Conservation (phyloP, 768 basidiomycete species). For the Amanita polypyramis region DNA sequence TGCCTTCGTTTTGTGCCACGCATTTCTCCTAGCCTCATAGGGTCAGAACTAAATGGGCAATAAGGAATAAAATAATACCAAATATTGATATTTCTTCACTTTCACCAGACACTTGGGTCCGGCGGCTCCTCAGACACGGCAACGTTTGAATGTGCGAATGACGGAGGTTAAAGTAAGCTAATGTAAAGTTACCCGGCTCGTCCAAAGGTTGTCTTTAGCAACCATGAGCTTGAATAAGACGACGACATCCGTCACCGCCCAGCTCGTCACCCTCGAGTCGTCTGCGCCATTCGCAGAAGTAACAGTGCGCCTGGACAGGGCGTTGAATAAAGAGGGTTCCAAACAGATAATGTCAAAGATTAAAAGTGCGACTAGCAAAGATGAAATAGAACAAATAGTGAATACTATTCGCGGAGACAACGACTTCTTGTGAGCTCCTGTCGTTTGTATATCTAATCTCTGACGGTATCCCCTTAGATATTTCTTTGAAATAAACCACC, state of each 20-base stretch:
- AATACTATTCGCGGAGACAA: slow-evolving; percentile 19
- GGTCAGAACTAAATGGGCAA: too few relatives aligned
- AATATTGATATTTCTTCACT: too few relatives aligned
- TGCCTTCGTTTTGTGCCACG: slow-evolving; percentile 17
- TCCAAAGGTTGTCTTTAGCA: neutral
- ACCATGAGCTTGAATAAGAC: slow-evolving; percentile 6
- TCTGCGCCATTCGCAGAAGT: slow-evolving; percentile 28
- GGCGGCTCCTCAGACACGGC: too few relatives aligned
- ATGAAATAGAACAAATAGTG: slow-evolving; percentile 27
- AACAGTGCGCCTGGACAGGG: slow-evolving; percentile 30
- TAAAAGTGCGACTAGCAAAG: slow-evolving; percentile 18
- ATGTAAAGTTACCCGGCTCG: neutral
- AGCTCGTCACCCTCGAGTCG: slow-evolving; percentile 33
- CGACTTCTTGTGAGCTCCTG: slow-evolving; percentile 36
- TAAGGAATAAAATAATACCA: too few relatives aligned
- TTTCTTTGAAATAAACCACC: slow-evolving; percentile 27
- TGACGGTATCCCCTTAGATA: slow-evolving; percentile 20
- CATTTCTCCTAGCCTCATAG: slow-evolving; percentile 8
- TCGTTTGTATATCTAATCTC: neutral
- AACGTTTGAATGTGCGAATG: too few relatives aligned
- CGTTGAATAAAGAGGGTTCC: slow-evolving; percentile 29
- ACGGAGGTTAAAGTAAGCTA: too few relatives aligned
- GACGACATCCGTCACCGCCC: slow-evolving; percentile 23
- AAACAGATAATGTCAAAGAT: slow-evolving; percentile 16
- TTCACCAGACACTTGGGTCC: neutral